Conservation (phyloP, 208 protist genomes). For the Histomonas meleagridis region DNA sequence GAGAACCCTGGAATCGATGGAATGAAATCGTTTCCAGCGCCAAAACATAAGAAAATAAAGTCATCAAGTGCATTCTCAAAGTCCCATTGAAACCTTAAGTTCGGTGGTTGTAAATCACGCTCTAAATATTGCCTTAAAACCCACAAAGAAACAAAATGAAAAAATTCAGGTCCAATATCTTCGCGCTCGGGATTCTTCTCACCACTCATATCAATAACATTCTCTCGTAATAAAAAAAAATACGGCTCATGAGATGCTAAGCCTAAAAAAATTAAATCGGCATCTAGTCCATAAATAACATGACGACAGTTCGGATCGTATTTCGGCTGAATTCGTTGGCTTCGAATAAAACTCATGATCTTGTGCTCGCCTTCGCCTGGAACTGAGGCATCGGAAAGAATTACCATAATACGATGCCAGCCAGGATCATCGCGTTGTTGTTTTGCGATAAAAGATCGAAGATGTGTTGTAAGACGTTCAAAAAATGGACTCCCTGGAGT, state of each 20-base stretch:
- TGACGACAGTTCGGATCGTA: conserved; percentile 80
- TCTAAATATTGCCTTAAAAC: neutral
- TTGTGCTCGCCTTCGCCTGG: conserved; percentile 96
- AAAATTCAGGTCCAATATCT: neutral
- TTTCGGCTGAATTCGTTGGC: conserved; percentile 65
- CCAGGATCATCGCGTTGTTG: conserved; percentile 42
- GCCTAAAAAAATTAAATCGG: conserved; percentile 83
- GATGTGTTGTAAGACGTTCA: conserved; percentile 36
- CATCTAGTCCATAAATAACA: conserved; percentile 78
- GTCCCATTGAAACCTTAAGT: conserved; percentile 35
- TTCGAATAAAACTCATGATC: conserved; percentile 91
- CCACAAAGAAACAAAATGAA: neutral
- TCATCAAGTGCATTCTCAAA: conserved; percentile 45
- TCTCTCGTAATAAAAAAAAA: conserved; percentile 81
- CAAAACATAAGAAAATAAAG: conserved; percentile 65
- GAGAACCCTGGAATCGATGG: conserved; percentile 74
- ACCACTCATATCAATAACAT: conserved; percentile 62
- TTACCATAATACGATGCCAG: conserved; percentile 40
- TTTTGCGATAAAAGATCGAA: conserved; percentile 41
- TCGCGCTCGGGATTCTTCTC: neutral
- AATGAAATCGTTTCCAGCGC: conserved; percentile 94
- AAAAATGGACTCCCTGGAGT: conserved; percentile 36
- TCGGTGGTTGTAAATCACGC: neutral
- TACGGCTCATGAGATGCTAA: conserved; percentile 78
- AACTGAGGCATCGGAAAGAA: conserved; percentile 59